phyloP scores from a whole-genome alignment of 331 rosid genomes.

The Ulmus americana region DNA sequence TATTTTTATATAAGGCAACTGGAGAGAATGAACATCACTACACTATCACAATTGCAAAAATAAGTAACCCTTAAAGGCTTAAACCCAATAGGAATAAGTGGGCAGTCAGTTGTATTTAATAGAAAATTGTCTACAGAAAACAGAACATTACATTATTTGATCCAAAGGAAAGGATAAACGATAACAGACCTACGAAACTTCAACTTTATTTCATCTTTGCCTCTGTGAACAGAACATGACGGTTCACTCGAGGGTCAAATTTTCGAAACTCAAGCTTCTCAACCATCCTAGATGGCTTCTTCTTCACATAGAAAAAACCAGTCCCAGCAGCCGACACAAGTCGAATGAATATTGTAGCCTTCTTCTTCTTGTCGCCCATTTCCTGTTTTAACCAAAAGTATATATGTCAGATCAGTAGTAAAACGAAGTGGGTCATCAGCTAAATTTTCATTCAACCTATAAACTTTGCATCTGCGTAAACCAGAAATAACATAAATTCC shows the following conservation, averaged over 20 bases:
- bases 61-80: neutral
- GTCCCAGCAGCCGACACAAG: conserved; percentile 93
- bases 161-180: neutral
- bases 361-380: conserved; percentile 92
- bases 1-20: too few relatives aligned
- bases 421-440: too few relatives aligned
- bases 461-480: too few relatives aligned
- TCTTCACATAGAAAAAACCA: conserved; percentile 92
- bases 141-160: neutral
- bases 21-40: too few relatives aligned
- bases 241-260: conserved; percentile 82
- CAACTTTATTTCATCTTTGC: conserved; percentile 80
- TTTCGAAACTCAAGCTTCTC: conserved; percentile 93
- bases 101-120: neutral
- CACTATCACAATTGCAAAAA: too few relatives aligned
- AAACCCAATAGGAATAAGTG: neutral
- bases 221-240: conserved; percentile 86
- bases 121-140: conserved; percentile 1
- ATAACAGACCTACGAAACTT: neutral
- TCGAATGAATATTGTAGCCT: conserved; percentile 72
- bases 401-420: too few relatives aligned
- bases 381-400: conserved; percentile 4
- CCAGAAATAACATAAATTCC: too few relatives aligned
- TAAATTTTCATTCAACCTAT: too few relatives aligned
- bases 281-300: conserved; percentile 68